Evolutionary conservation across 2,329 filamentous ascomycete species (phyloP), one percentile per base, ranked within the genome.

Genomic region (Passalora sequoiae): DNA sequence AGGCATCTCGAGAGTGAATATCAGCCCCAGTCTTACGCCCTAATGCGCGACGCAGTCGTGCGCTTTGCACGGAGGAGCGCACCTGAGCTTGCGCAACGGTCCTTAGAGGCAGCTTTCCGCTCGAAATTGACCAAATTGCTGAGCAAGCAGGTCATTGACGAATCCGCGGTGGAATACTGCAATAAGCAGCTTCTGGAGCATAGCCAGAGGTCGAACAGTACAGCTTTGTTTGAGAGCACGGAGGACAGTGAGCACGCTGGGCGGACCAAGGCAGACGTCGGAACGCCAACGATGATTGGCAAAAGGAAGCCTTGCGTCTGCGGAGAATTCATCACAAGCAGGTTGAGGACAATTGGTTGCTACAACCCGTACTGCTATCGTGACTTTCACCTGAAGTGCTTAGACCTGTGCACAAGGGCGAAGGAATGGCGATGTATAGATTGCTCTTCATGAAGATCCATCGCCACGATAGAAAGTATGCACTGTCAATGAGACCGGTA

Each of bases 1-100:
- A 49, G 44, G 2, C 63, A 66, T 39, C 56, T 71, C 44, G 54
- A 60, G 25, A n/a, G 5, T 16, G 47, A 58, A 5, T 69, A 72
- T 43, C 53, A 58, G 19, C 42, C 67, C 4, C 53, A 58, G 1
- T 60, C 58, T 3, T 62, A 66, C 17, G 28, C 57, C 4, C 59
- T 67, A 27, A 45, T 61, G 0, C 56, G 62, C 17, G 66, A 69
- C 20, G 61, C 64, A 2, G 27, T 71, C 0, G 51, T 71, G 6
- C 61, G 70, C 1, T 72, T 73, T 29, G 51, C 56, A 3, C 53
- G 57, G n/a, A 49, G 52, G 22, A 48, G 62, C 16, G 43, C 44
- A 8, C 30, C 28, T 1, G 50, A 53, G 44, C 43, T 68, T 13
- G 43, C 43, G 27, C 33, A 58, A 16, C 50, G 55, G 3, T 38